These are phyloP conservation scores for Fusarium euwallaceae DNA, from an alignment of 2,329 filamentous ascomycete genomes.

Conservation along the genomic window DNA sequence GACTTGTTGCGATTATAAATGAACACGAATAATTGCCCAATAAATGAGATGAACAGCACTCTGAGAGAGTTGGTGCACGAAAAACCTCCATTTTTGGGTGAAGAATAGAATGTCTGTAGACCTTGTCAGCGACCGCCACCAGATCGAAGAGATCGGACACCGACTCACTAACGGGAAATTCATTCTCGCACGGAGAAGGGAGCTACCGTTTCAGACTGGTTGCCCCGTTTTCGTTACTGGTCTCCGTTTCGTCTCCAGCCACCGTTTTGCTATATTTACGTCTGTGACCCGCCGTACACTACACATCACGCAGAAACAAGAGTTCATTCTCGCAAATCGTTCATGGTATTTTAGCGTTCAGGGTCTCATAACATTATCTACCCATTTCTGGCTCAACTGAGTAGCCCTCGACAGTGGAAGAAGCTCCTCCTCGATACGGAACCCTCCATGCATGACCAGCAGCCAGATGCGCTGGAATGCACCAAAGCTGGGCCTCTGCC, in stretches of 20 bases:
- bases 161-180: background rate
- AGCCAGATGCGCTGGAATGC: background rate
- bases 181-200: background rate
- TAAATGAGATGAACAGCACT: background rate
- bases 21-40: background rate
- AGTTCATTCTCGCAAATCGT: background rate
- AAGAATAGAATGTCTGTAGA: background rate
- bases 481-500: background rate
- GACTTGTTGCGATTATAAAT: conserved; percentile 33
- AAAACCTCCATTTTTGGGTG: background rate
- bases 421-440: too few species aligned
- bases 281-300: background rate
- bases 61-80: background rate
- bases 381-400: too few species aligned
- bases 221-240: background rate
- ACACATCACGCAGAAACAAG: background rate
- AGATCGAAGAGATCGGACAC: background rate
- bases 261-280: background rate
- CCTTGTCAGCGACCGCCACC: background rate
- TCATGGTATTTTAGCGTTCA: background rate
- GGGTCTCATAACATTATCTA: background rate
- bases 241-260: background rate
- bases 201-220: background rate
- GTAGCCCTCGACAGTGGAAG: too few species aligned
- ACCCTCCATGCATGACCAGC: background rate